Conservation (phyloP, 495 filamentous ascomycete genomes). For the Clohesyomyces aquaticus region DNA sequence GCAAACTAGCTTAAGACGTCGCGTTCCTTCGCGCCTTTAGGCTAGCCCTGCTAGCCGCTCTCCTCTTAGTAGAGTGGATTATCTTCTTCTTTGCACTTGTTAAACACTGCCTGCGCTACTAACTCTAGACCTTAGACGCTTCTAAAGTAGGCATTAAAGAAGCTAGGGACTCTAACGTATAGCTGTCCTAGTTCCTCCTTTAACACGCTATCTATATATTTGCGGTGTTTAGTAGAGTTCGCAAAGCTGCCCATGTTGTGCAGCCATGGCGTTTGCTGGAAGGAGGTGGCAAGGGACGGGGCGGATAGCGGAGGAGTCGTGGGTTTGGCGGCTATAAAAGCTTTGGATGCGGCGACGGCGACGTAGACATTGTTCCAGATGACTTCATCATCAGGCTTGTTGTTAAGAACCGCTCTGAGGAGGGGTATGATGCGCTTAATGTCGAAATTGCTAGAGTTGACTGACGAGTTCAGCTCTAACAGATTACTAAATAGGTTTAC, state of each 20-base stretch:
- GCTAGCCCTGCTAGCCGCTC: conserved; percentile 33
- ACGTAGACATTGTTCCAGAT: conserved; percentile 46
- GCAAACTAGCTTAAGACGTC: conserved; percentile 34
- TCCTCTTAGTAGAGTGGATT: conserved; percentile 30
- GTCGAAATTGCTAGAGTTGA: conserved; percentile 47
- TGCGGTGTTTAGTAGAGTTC: conserved; percentile 51
- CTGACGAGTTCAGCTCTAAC: conserved; percentile 31
- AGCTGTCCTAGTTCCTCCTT: conserved; percentile 47
- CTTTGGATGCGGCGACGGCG: conserved; percentile 42
- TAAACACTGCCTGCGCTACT: conserved; percentile 21
- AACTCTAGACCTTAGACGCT: conserved; percentile 39
- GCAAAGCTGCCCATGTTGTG: conserved; percentile 52
- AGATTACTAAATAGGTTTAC: conserved; percentile 13
- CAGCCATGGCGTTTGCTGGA: conserved; percentile 51
- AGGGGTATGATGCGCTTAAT: conserved; percentile 46
- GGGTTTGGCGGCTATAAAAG: background rate
- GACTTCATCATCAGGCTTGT: conserved; percentile 15
- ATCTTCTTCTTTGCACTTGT: conserved; percentile 33
- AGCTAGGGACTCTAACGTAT: conserved; percentile 48
- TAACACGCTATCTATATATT: conserved; percentile 50
- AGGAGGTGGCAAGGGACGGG: conserved; percentile 43
- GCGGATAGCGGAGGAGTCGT: conserved; percentile 31
- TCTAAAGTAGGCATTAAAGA: conserved; percentile 50
- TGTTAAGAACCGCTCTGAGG: conserved; percentile 31
- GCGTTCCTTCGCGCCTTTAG: conserved; percentile 23